Evolutionary conservation across 345 rosid species (phyloP), one percentile per base, ranked within the genome.

Genomic region (Euphorbia lathyris): DNA sequence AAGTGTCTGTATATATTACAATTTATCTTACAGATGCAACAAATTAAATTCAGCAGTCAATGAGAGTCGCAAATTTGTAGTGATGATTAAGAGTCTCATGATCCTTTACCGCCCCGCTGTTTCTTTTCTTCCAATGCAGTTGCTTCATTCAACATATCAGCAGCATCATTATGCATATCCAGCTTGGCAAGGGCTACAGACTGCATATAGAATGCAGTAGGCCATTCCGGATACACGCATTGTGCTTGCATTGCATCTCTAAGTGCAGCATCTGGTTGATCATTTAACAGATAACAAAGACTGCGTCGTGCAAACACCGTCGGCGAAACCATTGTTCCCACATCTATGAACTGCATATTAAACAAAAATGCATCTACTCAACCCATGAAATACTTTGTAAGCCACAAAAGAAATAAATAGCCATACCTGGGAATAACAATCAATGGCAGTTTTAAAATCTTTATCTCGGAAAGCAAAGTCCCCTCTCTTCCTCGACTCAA

Each of bases 181-280:
- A 95, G 86, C 78, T 95, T 95, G 26, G 97, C 92, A 48, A 95
- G 90, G 9, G 99, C 99, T 19, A 89, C 99, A 0, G 98, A 92
- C 77, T 95, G 99, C 97, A 95, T 86, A 81, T 90, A 92, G 86
- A 95, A 95, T 20, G 97, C 96, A 0, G 94, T 87, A 16, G 97
- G 93, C 99, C 97, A 95, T 17, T 90, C 96, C 2, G 97, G 94
- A 72, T 80, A 78, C 40, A 85, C 93, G 32, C 88, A 86, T 22
- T 92, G 97, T 0, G 99, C 99, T 75, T 90, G 99, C 99, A 95
- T 95, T 9, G 96, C 99, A 50, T 95, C 99, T 51, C 93, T 83
- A 32, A 92, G 88, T 57, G 98, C 98, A 67, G 87, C 88, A 69
- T 92, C 95, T 8, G 97, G 96, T 70, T 85, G 95, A 70, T 96